Base-by-base conservation (phyloP, 257 asterid species). In the Lycium barbarum region DNA sequence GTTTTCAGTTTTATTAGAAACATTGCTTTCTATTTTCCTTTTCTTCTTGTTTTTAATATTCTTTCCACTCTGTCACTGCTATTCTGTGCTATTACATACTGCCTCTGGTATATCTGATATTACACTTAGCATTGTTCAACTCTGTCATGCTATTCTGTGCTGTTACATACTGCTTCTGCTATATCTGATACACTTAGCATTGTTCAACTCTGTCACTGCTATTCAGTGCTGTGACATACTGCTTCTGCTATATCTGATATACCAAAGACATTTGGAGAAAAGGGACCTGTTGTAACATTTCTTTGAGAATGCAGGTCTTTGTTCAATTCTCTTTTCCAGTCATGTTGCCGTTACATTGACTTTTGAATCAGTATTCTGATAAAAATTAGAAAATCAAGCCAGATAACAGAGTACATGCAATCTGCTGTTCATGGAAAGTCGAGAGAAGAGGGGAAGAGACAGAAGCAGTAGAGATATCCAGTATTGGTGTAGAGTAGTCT, bases 251-350 rank as follows among this genome's bases (percentile, higher is more conserved):
- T 2, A n/a, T n/a, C 80, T 45, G 6, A 45, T 67, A 14, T 14
- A 67, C 76, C 76, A 67, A 67, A 35, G 20, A 11, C 76, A 33
- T 35, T 67, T 36, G 51, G 13, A 67, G 22, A 67, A 67, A 67
- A 67, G 13, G n/a, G 40, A 72, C 58, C 38, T 72, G 38, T n/a
- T 45, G 58, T 72, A 5, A 45, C 58, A 45, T 72, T 72, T 72
- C 58, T 10, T 72, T 72, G 80, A 45, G 80, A 47, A 72, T 43
- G 58, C 80, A 72, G 22, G 80, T 72, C 58, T 47, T 43, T n/a
- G 53, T 45, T 45, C 80, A 72, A 45, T 5, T n/a, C 45, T 72
- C 57, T 5, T 45, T 72, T 6, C 35, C n/a, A n/a, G 80, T n/a
- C 17, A n/a, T 72, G 53, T 45, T 2, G 14, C 80, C 51, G 36